These are phyloP conservation scores for Diaporthe nobilis DNA, from an alignment of 2,329 filamentous ascomycete genomes.

Conservation along the genomic window DNA sequence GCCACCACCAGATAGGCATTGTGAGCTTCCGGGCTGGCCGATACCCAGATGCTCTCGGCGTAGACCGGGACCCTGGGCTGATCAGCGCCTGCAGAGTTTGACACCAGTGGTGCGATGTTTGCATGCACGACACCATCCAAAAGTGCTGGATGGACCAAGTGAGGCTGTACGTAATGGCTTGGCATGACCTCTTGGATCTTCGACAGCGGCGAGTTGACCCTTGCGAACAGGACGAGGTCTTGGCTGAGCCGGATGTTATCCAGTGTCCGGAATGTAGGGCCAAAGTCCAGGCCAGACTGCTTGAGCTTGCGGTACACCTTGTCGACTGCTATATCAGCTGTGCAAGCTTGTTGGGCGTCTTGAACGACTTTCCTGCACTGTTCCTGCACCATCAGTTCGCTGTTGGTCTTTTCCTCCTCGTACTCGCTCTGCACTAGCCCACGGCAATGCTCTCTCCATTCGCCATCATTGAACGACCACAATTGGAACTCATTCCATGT, in stretches of 20 bases:
- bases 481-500: slow-evolving; percentile 48
- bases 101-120: slow-evolving; percentile 35
- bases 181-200: slow-evolving; percentile 44
- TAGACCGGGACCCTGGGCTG: slow-evolving; percentile 38
- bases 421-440: slow-evolving; percentile 43
- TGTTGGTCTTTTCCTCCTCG: not conserved
- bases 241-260: slow-evolving; percentile 36
- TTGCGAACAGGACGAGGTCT: slow-evolving; percentile 32
- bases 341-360: not conserved
- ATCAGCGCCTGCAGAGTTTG: not conserved
- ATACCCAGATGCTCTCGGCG: slow-evolving; percentile 38
- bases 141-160: slow-evolving; percentile 37
- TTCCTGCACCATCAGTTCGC: slow-evolving; percentile 16
- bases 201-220: slow-evolving; percentile 31
- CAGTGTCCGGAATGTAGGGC: slow-evolving; percentile 43
- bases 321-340: slow-evolving; percentile 34
- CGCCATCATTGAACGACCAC: slow-evolving; percentile 44
- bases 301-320: slow-evolving; percentile 42
- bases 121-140: slow-evolving; percentile 39
- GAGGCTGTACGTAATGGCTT: slow-evolving; percentile 42
- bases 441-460: slow-evolving; percentile 47
- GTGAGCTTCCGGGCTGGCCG: slow-evolving; percentile 37
- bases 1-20: slow-evolving; percentile 44
- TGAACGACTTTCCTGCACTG: not conserved
- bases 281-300: slow-evolving; percentile 43